phyloP scores from a whole-genome alignment of 176 grass and related monocot species.

The Aegilops tauschii region DNA sequence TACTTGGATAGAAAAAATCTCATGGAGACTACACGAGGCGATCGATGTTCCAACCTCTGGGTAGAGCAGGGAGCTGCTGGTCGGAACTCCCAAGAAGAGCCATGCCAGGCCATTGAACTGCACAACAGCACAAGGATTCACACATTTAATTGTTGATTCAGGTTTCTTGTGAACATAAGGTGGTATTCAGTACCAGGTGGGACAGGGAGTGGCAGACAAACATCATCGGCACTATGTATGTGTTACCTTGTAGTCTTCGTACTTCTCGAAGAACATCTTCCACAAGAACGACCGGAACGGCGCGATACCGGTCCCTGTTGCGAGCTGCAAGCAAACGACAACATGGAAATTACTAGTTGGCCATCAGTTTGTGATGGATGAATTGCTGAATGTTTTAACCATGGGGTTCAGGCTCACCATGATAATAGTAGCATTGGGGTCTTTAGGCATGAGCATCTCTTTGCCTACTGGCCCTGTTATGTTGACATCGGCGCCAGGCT shows the following conservation, averaged over 20 bases:
- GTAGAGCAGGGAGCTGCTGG: slow-evolving; percentile 83
- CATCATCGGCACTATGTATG: neutral
- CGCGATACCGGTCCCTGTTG: slow-evolving; percentile 86
- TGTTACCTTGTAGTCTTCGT: slow-evolving; percentile 78
- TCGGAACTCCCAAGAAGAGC: slow-evolving; percentile 97
- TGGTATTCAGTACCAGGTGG: neutral
- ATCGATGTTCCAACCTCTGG: slow-evolving; percentile 44
- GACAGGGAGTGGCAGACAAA: neutral
- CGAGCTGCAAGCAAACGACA: slow-evolving; percentile 53
- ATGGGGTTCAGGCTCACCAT: slow-evolving; percentile 50
- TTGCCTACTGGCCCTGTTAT: slow-evolving; percentile 92
- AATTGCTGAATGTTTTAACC: neutral
- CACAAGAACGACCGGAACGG: slow-evolving; percentile 87
- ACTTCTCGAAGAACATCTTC: slow-evolving; percentile 99
- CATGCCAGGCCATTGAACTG: slow-evolving; percentile 93
- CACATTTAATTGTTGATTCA: neutral
- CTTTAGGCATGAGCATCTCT: slow-evolving; percentile 99
- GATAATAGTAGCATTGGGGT: slow-evolving; percentile 72
- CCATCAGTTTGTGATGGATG: neutral
- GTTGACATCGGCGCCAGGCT: slow-evolving; percentile 66
- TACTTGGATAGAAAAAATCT: neutral
- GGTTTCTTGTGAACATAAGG: neutral
- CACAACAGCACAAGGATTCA: slow-evolving; percentile 12
- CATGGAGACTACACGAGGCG: neutral
- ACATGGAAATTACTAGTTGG: neutral